These are phyloP conservation scores for Lachancea sp. DNA, from an alignment of 805 yeast species.

Conservation along the genomic window DNA sequence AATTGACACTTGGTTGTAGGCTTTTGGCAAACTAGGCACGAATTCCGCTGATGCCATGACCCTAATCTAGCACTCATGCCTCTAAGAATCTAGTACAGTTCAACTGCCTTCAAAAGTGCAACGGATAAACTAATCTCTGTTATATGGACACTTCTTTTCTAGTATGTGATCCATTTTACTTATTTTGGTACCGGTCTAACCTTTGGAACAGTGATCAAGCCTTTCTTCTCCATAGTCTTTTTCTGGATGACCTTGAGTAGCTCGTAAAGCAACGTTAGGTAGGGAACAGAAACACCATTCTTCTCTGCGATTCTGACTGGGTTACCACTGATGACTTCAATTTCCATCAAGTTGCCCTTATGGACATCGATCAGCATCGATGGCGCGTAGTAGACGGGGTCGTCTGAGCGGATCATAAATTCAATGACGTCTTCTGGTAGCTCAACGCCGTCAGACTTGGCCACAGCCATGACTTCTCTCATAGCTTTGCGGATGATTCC, in stretches of 20 bases:
- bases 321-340: conserved; percentile 68
- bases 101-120: too few species aligned
- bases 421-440: conserved; percentile 46
- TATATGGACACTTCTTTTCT: too few species aligned
- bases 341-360: conserved; percentile 62
- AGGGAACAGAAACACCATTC: conserved; percentile 49
- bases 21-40: too few species aligned
- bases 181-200: conserved; percentile 31
- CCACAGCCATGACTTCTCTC: conserved; percentile 59
- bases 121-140: too few species aligned
- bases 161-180: too few species aligned
- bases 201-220: conserved; percentile 40
- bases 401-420: conserved; percentile 50
- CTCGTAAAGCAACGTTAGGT: conserved; percentile 49
- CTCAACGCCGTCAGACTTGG: conserved; percentile 59
- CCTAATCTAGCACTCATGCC: too few species aligned
- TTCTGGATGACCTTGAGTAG: conserved; percentile 58
- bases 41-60: too few species aligned
- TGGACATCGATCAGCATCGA: conserved; percentile 67
- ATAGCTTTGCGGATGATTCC: conserved; percentile 50
- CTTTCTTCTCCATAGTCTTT: conserved; percentile 51
- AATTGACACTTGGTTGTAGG: too few species aligned
- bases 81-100: too few species aligned
- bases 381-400: conserved; percentile 54
- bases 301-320: conserved; percentile 46